phyloP scores from a whole-genome alignment of 208 protist species.

The Crithidia thermophila region DNA sequence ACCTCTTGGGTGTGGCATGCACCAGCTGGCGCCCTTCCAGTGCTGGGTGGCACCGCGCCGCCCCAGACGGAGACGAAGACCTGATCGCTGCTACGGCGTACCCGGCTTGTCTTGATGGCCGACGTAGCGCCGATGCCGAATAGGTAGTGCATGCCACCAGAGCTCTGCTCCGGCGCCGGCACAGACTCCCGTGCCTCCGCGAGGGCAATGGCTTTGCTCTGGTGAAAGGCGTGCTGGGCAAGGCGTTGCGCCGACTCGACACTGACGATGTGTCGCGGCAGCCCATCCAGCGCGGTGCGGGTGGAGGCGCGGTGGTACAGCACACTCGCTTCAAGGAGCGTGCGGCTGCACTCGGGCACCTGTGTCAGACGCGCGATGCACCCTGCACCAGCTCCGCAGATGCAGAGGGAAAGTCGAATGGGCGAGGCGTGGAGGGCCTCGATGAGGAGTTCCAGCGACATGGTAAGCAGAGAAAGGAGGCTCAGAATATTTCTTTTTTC shows the following conservation, averaged over 20 bases:
- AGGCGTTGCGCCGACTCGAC: constrained; percentile 43
- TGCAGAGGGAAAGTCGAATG: constrained; percentile 37
- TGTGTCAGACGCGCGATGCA: constrained; percentile 43
- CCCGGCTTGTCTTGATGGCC: constrained; percentile 42
- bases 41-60: constrained; percentile 10
- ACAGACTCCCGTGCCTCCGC: constrained; percentile 6
- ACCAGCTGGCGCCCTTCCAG: too few relatives aligned
- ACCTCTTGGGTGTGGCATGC: neutral
- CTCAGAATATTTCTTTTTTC: too few relatives aligned
- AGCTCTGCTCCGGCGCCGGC: neutral
- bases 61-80: constrained; percentile 62
- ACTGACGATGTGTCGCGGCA: constrained; percentile 39
- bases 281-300: constrained; percentile 42
- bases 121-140: constrained; percentile 72
- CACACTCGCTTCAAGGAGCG: constrained; percentile 48
- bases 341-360: constrained; percentile 63
- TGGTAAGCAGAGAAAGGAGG: too few relatives aligned
- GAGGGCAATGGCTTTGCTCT: constrained; percentile 4
- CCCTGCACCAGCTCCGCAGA: constrained; percentile 53
- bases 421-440: constrained; percentile 52
- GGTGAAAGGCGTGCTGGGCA: constrained; percentile 63
- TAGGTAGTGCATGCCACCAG: constrained; percentile 1
- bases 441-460: constrained; percentile 33
- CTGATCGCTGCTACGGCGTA: constrained; percentile 38
- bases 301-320: constrained; percentile 44